Evolutionary conservation across 768 basidiomycete species (phyloP).

Genomic region (button mushroom (Agaricus bisporus)): DNA sequence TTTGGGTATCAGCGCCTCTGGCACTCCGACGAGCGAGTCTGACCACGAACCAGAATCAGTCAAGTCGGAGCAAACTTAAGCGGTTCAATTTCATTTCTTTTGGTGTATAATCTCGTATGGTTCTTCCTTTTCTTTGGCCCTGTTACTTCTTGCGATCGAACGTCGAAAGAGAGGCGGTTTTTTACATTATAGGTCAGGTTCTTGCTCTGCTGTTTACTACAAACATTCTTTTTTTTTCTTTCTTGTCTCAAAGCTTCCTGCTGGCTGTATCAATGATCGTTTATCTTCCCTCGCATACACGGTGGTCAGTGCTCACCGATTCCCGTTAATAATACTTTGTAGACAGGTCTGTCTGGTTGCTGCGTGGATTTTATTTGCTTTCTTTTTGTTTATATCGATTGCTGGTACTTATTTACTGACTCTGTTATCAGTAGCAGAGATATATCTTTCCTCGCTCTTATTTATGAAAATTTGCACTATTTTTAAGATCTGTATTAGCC

Average conservation of each 20-base stretch:
- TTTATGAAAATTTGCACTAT: slow-evolving; percentile 12
- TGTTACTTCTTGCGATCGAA: background rate
- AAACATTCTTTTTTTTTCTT: slow-evolving; percentile 6
- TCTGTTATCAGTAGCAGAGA: slow-evolving; percentile 10
- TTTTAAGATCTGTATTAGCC: slow-evolving; percentile 4
- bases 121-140: slow-evolving; percentile 17
- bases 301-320: background rate
- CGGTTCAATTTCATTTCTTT: slow-evolving; percentile 21
- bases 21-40: slow-evolving; percentile 49
- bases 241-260: slow-evolving; percentile 10
- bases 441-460: slow-evolving; percentile 9
- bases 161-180: background rate
- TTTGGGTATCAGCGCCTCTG: slow-evolving; percentile 48
- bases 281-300: slow-evolving; percentile 1
- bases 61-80: slow-evolving; percentile 52
- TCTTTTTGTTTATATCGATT: background rate
- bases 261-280: slow-evolving; percentile 20
- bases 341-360: background rate
- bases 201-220: slow-evolving; percentile 13
- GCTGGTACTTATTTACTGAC: slow-evolving; percentile 7
- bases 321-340: background rate
- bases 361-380: slow-evolving; percentile 1
- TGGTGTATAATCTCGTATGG: slow-evolving; percentile 7
- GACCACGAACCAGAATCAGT: slow-evolving; percentile 60
- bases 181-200: background rate